Conservation (phyloP, 177 flowering plant species). For the Tripterygium wilfordii region DNA sequence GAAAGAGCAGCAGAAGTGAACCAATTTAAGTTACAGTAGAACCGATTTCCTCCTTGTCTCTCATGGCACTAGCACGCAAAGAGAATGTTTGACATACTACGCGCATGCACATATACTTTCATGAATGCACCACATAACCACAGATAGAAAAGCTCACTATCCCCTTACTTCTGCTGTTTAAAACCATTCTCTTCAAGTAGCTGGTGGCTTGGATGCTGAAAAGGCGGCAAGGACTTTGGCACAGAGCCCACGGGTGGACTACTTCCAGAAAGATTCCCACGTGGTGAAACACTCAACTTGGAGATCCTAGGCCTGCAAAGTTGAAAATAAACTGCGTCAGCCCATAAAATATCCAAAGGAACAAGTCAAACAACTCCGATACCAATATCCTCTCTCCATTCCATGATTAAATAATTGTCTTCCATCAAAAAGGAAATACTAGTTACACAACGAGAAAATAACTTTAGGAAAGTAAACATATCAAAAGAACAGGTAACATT, state of each 20-base stretch:
- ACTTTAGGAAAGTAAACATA: not conserved
- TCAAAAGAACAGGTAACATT: not conserved
- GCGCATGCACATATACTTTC: too few species aligned
- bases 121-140: too few species aligned
- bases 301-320: slow-evolving; percentile 56
- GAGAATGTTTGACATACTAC: too few species aligned
- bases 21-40: too few species aligned
- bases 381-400: too few species aligned
- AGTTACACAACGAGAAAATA: too few species aligned
- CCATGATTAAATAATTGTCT: too few species aligned
- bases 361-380: not conserved
- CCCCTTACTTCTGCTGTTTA: slow-evolving; percentile 80
- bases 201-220: slow-evolving; percentile 98
- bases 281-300: slow-evolving; percentile 79
- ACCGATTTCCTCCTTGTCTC: too few species aligned
- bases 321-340: not conserved
- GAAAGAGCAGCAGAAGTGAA: slow-evolving; percentile 6
- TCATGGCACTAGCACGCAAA: too few species aligned
- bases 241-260: slow-evolving; percentile 95
- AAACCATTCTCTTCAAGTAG: slow-evolving; percentile 94
- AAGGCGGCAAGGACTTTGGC: slow-evolving; percentile 89
- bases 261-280: slow-evolving; percentile 53
- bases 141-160: not conserved
- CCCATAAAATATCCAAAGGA: not conserved
- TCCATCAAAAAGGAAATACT: too few species aligned